Evolutionary conservation across 1,139 yeast species (phyloP), one percentile per base, ranked within the genome.

Genomic region (Geotrichum australiense): DNA sequence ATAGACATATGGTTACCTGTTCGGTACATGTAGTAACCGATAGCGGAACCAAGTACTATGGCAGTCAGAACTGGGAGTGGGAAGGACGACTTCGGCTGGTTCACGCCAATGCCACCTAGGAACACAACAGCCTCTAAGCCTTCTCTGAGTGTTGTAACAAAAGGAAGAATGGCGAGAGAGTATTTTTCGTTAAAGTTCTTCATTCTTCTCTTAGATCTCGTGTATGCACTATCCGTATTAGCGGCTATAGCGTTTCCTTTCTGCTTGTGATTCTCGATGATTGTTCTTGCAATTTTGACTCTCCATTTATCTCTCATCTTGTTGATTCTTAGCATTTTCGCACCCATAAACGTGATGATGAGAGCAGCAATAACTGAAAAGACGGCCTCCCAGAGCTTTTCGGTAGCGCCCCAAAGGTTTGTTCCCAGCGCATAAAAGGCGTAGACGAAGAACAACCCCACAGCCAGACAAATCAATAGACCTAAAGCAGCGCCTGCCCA

Each of bases 91-190:
- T 78, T 67, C 2, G 67, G 64, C 42, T 56, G 61, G 24, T 55
- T 55, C 12, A 57, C 56, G 52, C 94, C 94, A 34, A 87, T 84
- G 56, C 95, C 95, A 31, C 95, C 95, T 45, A 86, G 80, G 57
- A 85, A 86, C 19, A 85, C 91, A 39, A 86, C 91, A 2, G 94
- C 95, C 67, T 86, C 96, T 50, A 86, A 69, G 50, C 96, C 95
- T 70, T 86, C 96, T 68, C 95, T 77, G 48, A 86, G 69, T 40
- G 86, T 81, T 15, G 96, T 86, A 53, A 86, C 71, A 52, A 83
- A 79, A 12, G 96, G 95, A 51, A 86, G 67, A 43, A 85, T 61
- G 49, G 80, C 84, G 76, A 86, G 71, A 35, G 87, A 80, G 61
- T 85, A 84, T n/a, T 79, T 79, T 57, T 31, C 35, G 8, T 23